Conservation (phyloP, 2,329 filamentous ascomycete genomes). For the Colletotrichum plurivorum region DNA sequence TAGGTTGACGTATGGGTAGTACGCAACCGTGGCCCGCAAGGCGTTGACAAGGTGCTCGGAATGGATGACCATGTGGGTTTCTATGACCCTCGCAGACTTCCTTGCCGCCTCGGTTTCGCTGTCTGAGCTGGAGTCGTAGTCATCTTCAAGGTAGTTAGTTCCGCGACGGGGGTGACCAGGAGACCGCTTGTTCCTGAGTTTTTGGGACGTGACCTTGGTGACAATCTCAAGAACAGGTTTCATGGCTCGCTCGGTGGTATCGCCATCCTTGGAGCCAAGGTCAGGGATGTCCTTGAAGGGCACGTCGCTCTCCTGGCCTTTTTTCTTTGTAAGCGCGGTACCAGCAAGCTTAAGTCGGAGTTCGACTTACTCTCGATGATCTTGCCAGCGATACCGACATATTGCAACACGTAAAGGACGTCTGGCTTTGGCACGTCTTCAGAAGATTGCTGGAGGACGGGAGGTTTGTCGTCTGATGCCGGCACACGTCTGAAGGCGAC, state of each 20-base stretch:
- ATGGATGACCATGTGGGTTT: slow-evolving; percentile 59
- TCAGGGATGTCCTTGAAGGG: slow-evolving; percentile 54
- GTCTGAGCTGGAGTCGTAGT: slow-evolving; percentile 43
- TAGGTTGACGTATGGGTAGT: slow-evolving; percentile 60
- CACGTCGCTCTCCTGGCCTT: slow-evolving; percentile 55
- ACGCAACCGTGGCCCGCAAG: slow-evolving; percentile 61
- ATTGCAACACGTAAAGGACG: slow-evolving; percentile 58
- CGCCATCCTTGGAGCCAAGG: slow-evolving; percentile 43
- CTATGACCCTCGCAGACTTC: slow-evolving; percentile 48
- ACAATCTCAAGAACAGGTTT: slow-evolving; percentile 60
- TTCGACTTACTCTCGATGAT: slow-evolving; percentile 53
- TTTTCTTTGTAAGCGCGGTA: slow-evolving; percentile 32
- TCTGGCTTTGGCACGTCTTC: slow-evolving; percentile 52
- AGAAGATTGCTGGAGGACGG: slow-evolving; percentile 13
- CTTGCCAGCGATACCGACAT: slow-evolving; percentile 51
- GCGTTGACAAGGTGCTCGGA: slow-evolving; percentile 62
- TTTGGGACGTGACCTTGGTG: slow-evolving; percentile 52
- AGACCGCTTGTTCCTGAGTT: slow-evolving; percentile 6
- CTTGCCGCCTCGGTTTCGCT: slow-evolving; percentile 44
- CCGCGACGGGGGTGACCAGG: slow-evolving; percentile 31
- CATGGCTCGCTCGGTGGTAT: slow-evolving; percentile 40
- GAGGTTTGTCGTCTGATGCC: slow-evolving; percentile 29
- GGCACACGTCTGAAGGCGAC: slow-evolving; percentile 40
- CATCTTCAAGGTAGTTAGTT: slow-evolving; percentile 18
- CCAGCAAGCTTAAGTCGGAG: neutral